Evolutionary conservation across 768 basidiomycete genomes (phyloP).

Genomic region (Hortiboletus campestris): DNA sequence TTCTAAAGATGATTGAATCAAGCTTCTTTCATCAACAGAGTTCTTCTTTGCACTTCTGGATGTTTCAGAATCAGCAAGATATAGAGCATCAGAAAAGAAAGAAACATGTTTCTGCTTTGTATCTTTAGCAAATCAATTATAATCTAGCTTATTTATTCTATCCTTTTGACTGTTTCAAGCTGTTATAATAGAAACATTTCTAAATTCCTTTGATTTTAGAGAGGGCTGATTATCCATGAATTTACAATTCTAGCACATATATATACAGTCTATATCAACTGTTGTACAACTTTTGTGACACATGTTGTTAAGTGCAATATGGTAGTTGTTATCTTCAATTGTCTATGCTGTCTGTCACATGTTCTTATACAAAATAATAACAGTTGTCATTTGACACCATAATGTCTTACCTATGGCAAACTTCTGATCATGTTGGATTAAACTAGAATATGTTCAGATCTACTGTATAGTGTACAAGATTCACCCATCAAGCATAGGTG

Average conservation of each 20-base stretch:
- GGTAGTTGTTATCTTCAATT: neutral
- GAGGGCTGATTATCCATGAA: neutral
- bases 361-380: neutral
- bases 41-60: neutral
- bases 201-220: neutral
- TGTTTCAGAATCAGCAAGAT: neutral
- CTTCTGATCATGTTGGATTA: neutral
- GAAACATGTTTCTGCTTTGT: neutral
- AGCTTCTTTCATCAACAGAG: neutral
- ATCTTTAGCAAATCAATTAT: neutral
- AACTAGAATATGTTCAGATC: neutral
- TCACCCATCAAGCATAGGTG: constrained; percentile 3
- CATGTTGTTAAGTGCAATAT: neutral
- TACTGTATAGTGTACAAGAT: neutral
- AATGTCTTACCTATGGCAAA: neutral
- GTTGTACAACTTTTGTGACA: neutral
- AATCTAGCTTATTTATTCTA: neutral
- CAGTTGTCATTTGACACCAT: neutral
- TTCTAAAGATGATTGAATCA: neutral
- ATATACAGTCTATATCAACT: neutral
- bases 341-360: neutral
- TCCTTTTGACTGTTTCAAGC: neutral
- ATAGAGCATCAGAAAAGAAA: neutral
- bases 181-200: neutral
- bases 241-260: neutral